A percentile compares a stretch with the other conserved stretches of the same genome.
These are phyloP conservation scores for Takakia lepidozioides DNA, from an alignment of 225 moss, liverwort and hornwort species.

Conservation along the genomic window DNA sequence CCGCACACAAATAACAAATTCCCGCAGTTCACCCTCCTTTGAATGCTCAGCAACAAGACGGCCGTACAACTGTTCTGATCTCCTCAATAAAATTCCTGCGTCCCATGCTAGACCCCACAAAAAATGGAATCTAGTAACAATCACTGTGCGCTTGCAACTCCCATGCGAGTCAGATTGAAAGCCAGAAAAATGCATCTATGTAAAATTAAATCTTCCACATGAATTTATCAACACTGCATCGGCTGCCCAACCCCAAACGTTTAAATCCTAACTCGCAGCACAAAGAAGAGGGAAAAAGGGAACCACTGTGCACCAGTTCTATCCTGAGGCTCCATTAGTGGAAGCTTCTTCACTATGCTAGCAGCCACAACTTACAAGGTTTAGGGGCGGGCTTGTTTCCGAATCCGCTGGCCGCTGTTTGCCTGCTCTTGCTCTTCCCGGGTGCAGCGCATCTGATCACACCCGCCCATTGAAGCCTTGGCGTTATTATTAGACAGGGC, in stretches of 20 bases:
- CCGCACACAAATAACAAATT: slow-evolving; percentile 89
- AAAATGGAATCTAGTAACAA: neutral
- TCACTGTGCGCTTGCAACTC: too few species aligned
- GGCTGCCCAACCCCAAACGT: neutral
- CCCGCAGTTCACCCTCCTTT: slow-evolving; percentile 75
- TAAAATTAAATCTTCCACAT: too few species aligned
- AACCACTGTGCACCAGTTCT: too few species aligned
- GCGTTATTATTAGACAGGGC: too few species aligned
- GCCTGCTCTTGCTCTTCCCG: slow-evolving; percentile 24
- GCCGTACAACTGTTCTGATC: slow-evolving; percentile 80
- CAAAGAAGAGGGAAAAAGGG: neutral
- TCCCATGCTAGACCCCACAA: slow-evolving; percentile 30
- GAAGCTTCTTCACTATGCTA: too few species aligned
- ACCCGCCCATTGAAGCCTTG: too few species aligned
- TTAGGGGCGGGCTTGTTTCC: slow-evolving; percentile 59
- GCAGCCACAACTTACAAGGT: slow-evolving; percentile 57
- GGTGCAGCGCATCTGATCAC: too few species aligned
- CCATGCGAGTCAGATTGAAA: too few species aligned
- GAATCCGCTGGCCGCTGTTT: slow-evolving; percentile 54
- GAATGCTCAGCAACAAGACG: slow-evolving; percentile 61
- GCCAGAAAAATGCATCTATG: neutral
- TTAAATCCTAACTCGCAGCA: neutral
- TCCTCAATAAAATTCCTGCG: slow-evolving; percentile 65
- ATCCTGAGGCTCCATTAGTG: too few species aligned
- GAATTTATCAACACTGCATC: neutral